Evolutionary conservation across 345 rosid species (phyloP).

Genomic region (Sisymbrium irio): DNA sequence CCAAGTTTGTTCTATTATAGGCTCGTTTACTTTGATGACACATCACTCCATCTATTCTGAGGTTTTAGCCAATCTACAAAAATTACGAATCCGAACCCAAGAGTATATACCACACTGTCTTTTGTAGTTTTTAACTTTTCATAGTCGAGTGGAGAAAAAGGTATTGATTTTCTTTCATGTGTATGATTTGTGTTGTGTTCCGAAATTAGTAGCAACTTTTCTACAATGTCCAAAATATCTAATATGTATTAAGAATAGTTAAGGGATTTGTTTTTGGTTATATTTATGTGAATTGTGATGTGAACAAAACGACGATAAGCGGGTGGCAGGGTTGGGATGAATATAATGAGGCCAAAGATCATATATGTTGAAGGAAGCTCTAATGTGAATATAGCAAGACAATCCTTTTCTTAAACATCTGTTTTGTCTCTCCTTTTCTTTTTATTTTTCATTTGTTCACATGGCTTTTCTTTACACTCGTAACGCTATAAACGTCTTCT

Average conservation of each 20-base stretch:
- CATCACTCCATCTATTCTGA: background rate
- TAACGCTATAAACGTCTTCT: background rate
- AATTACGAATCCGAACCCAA: background rate
- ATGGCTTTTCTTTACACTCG: conserved; percentile 11
- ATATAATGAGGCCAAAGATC: conserved; percentile 14
- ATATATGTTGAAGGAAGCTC: conserved; percentile 2
- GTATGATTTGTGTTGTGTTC: background rate
- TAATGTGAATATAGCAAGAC: conserved; percentile 14
- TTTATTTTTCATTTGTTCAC: background rate
- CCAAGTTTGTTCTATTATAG: background rate
- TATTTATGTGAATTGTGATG: conserved; percentile 9
- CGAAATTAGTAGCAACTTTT: background rate
- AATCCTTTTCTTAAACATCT: background rate
- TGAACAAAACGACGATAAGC: conserved; percentile 9
- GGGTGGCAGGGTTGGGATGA: background rate
- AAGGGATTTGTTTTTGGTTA: background rate
- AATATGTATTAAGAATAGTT: background rate
- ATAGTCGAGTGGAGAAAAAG: background rate
- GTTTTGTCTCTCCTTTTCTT: conserved; percentile 14
- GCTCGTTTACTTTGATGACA: background rate
- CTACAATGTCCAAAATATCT: background rate
- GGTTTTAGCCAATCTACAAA: background rate
- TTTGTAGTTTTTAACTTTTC: background rate
- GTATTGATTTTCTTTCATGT: background rate
- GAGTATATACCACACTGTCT: background rate